Conservation (phyloP, 2,329 filamentous ascomycete genomes). For the Colletotrichum sp. region DNA sequence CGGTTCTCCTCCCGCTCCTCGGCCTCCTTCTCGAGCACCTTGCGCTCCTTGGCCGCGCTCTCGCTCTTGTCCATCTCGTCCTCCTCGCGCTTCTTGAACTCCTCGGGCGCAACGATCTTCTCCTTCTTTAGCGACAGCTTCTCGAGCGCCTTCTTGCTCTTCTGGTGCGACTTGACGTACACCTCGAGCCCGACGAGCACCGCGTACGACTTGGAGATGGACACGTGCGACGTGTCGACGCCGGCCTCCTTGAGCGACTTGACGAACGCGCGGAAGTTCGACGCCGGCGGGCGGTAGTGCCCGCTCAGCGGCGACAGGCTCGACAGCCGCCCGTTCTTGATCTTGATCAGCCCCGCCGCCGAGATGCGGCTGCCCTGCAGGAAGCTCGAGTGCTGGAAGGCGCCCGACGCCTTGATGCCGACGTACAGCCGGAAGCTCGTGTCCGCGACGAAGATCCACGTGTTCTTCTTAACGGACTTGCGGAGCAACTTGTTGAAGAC, state of each 20-base stretch:
- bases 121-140: conserved; percentile 59
- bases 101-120: conserved; percentile 66
- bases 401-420: conserved; percentile 86
- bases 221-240: conserved; percentile 80
- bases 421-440: conserved; percentile 86
- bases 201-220: conserved; percentile 81
- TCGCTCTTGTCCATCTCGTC: conserved; percentile 65
- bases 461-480: conserved; percentile 82
- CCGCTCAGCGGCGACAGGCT: conserved; percentile 75
- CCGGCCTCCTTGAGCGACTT: conserved; percentile 73
- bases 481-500: conserved; percentile 81
- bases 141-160: conserved; percentile 61
- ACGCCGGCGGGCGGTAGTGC: conserved; percentile 84
- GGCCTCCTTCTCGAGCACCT: conserved; percentile 44
- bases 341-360: conserved; percentile 83
- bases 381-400: conserved; percentile 92
- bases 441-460: conserved; percentile 93
- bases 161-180: conserved; percentile 72
- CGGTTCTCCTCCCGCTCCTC: conserved; percentile 40
- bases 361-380: conserved; percentile 82
- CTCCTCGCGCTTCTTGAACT: conserved; percentile 60
- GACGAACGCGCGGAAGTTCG: conserved; percentile 84
- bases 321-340: conserved; percentile 79
- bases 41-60: conserved; percentile 57
- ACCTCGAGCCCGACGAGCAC: conserved; percentile 83